These are phyloP conservation scores for Lathyrus aphaca DNA, from an alignment of 306 rosid genomes.

Conservation along the genomic window DNA sequence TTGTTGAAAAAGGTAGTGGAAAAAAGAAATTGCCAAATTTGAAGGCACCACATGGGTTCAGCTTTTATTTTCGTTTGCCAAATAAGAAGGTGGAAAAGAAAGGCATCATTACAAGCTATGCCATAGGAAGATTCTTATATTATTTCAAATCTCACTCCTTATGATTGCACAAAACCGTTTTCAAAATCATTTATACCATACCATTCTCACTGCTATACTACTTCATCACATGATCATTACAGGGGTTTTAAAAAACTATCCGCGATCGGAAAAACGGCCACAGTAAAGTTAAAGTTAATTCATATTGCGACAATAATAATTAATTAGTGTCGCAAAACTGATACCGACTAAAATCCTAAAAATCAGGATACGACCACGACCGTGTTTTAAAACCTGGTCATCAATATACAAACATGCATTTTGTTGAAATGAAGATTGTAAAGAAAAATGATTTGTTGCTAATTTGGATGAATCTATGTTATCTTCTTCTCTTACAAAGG, in stretches of 20 bases:
- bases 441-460: slow-evolving; percentile 39
- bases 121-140: slow-evolving; percentile 52
- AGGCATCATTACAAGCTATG: slow-evolving; percentile 58
- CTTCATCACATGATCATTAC: slow-evolving; percentile 38
- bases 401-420: slow-evolving; percentile 15
- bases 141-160: slow-evolving; percentile 54
- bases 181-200: slow-evolving; percentile 22
- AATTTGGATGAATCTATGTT: slow-evolving; percentile 46
- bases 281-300: too few species aligned
- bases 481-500: slow-evolving; percentile 14
- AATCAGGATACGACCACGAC: too few species aligned
- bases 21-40: slow-evolving; percentile 34
- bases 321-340: too few species aligned
- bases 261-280: too few species aligned
- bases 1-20: background rate
- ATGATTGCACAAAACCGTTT: slow-evolving; percentile 50
- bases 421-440: slow-evolving; percentile 28
- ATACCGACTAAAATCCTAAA: too few species aligned
- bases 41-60: slow-evolving; percentile 57
- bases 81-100: slow-evolving; percentile 38
- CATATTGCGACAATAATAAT: too few species aligned
- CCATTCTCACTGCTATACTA: slow-evolving; percentile 2
- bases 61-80: slow-evolving; percentile 57
- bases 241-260: too few species aligned
- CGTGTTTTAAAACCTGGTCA: too few species aligned